Percentiles rank a stretch among this genome's conserved stretches.
Conservation (phyloP, 345 rosid genomes). For the Iberis pinnata region DNA sequence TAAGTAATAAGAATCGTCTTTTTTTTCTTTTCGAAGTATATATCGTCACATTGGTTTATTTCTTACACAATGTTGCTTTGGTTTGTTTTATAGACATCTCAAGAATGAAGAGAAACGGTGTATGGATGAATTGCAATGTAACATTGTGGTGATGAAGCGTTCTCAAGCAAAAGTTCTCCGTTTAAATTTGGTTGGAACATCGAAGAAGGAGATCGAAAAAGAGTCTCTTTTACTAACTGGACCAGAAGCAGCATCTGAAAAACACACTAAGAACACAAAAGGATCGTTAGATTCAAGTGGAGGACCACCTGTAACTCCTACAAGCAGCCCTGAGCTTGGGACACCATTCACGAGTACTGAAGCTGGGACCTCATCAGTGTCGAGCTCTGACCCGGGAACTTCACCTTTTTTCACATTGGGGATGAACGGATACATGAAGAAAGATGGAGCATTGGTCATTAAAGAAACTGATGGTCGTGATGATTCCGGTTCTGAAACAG, state of each 20-base stretch:
- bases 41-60: conserved; percentile 3
- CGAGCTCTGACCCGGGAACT: conserved; percentile 92
- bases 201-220: conserved; percentile 46
- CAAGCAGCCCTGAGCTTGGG: conserved; percentile 92
- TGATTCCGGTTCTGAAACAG: conserved; percentile 76
- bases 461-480: conserved; percentile 37
- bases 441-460: conserved; percentile 46
- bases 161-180: conserved; percentile 91
- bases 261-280: conserved; percentile 35
- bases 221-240: conserved; percentile 36
- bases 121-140: conserved; percentile 95
- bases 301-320: conserved; percentile 81
- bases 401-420: conserved; percentile 70
- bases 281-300: conserved; percentile 43
- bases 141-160: conserved; percentile 91
- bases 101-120: conserved; percentile 79
- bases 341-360: conserved; percentile 95
- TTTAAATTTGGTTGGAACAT: conserved; percentile 75
- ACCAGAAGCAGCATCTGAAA: conserved; percentile 42
- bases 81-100: conserved; percentile 52
- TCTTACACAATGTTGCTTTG: conserved; percentile 2
- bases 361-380: conserved; percentile 89
- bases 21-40: background rate
- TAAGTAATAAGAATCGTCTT: too few relatives aligned
- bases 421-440: conserved; percentile 55